phyloP scores from a whole-genome alignment of 208 protist genomes.

The Leishmania gerbilli region DNA sequence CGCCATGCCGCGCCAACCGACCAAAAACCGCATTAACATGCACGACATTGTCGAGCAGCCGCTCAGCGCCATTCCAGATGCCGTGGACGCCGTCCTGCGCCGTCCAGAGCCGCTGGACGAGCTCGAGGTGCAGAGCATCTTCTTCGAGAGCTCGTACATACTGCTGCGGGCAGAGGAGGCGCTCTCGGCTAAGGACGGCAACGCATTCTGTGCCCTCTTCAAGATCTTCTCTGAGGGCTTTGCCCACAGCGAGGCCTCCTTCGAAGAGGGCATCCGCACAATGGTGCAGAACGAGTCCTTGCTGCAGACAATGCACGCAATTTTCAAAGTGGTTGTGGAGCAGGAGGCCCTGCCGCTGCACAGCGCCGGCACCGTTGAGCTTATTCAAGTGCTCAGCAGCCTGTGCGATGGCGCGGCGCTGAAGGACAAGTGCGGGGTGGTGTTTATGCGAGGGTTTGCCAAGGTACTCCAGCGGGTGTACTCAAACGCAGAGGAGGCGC shows the following conservation, averaged over 20 bases:
- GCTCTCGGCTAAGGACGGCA: slow-evolving; percentile 60
- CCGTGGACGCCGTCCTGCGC: slow-evolving; percentile 80
- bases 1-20: slow-evolving; percentile 65
- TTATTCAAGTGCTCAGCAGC: slow-evolving; percentile 80
- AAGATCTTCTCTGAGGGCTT: slow-evolving; percentile 85
- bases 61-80: slow-evolving; percentile 66
- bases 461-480: slow-evolving; percentile 68
- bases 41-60: slow-evolving; percentile 89
- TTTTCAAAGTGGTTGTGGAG: slow-evolving; percentile 71
- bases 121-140: slow-evolving; percentile 80
- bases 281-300: slow-evolving; percentile 59
- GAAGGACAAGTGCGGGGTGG: slow-evolving; percentile 71
- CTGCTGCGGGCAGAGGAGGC: slow-evolving; percentile 86
- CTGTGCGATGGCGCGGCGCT: slow-evolving; percentile 82
- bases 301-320: slow-evolving; percentile 67
- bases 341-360: slow-evolving; percentile 63
- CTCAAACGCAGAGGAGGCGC: slow-evolving; percentile 46
- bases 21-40: slow-evolving; percentile 90
- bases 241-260: slow-evolving; percentile 66
- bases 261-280: slow-evolving; percentile 74
- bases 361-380: slow-evolving; percentile 70
- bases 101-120: slow-evolving; percentile 81
- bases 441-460: slow-evolving; percentile 77
- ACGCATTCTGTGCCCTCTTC: slow-evolving; percentile 81
- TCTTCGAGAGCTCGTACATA: slow-evolving; percentile 77